Evolutionary conservation across 2,329 filamentous ascomycete species (phyloP), one percentile per base, ranked within the genome.

Genomic region (Penicillium griseofulvum): DNA sequence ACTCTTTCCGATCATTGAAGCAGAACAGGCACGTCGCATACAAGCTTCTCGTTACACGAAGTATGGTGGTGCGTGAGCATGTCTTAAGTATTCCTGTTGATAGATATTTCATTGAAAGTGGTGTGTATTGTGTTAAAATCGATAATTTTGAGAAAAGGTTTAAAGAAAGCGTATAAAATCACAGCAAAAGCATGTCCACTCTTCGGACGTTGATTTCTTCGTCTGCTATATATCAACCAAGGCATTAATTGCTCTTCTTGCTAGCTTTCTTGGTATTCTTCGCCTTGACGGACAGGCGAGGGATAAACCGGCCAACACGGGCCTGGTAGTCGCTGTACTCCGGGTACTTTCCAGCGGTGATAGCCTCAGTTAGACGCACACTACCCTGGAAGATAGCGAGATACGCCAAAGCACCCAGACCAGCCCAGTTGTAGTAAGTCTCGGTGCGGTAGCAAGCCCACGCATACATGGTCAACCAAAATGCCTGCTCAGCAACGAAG

Each of bases 391-490:
- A 99, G 9, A 99, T 81, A 45, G 89, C 70, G 22, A 97, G 73
- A 64, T 96, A 87, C 44, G 80, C 78, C 5, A 87, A 68, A 0
- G 87, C 81, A 9, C 93, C 94, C 10, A 84, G 71, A 47, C 83
- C 84, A 1, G 89, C 86, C 90, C 92, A 99, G 74, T 88, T 93
- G 70, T 87, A 87, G 39, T 87, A 78, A 1, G 81, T 85, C 52
- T 86, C 82, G 31, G 87, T 89, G 52, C 86, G 83, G 69, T 85
- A 88, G 73, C 89, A 93, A 62, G 83, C 85, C 94, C 93, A 99
- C 67, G 90, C 84, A 73, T 97, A 97, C 49, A 97, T 75, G 9
- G 86, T 78, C 51, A 96, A 81, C 94, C 94, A 99, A 65, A 97
- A 86, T 29, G 86, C 80, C 76, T 97, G 94, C 75, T 99, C 94